phyloP scores from a whole-genome alignment of 257 asterid species.

The Nyctanthes arbortristis region DNA sequence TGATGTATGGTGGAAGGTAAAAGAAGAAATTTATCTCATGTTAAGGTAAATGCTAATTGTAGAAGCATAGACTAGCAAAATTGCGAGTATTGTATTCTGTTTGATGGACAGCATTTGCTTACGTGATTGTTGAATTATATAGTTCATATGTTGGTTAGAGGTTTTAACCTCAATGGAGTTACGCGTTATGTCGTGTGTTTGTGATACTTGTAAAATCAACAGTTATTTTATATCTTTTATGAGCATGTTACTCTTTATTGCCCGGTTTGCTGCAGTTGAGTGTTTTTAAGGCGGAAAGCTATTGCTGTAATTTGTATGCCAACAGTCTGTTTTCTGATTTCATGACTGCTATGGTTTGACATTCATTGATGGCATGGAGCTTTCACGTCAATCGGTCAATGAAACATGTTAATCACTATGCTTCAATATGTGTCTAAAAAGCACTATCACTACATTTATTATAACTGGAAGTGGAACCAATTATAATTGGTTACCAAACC shows the following conservation, averaged over 20 bases:
- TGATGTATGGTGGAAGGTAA: background rate
- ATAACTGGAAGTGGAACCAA: too few species aligned
- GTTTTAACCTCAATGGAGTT: background rate
- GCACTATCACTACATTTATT: too few species aligned
- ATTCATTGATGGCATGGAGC: too few species aligned
- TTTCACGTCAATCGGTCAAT: too few species aligned
- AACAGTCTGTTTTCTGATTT: too few species aligned
- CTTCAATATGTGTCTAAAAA: too few species aligned
- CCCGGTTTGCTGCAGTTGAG: background rate
- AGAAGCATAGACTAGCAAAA: background rate
- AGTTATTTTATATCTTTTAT: background rate
- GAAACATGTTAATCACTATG: too few species aligned
- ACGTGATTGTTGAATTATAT: background rate
- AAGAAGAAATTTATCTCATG: background rate
- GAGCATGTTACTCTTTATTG: background rate
- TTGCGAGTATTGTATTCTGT: background rate
- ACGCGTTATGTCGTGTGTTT: background rate
- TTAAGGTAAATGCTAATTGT: slow-evolving; percentile 1
- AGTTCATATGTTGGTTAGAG: background rate
- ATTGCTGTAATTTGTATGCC: background rate
- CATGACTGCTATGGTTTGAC: too few species aligned
- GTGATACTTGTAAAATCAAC: background rate
- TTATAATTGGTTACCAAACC: too few species aligned
- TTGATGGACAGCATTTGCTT: background rate
- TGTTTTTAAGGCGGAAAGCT: background rate